Conservation (phyloP, 306 rosid species). For the Benincasa hispida region DNA sequence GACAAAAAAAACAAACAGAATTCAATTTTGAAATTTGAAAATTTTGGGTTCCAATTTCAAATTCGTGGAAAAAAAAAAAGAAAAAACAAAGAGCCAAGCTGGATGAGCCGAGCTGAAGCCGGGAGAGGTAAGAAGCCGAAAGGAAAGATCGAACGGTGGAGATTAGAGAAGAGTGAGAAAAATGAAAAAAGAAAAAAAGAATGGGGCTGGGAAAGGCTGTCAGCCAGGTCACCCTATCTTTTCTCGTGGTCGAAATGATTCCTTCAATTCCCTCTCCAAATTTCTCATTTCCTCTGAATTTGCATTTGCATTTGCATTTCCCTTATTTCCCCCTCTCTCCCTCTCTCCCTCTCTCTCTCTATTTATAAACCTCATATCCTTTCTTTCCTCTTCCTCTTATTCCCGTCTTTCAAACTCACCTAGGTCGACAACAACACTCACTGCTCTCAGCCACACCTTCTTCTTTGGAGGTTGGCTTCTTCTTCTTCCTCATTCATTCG, state of each 20-base stretch:
- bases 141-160: neutral
- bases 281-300: constrained; percentile 5
- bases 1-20: no score
- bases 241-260: constrained; percentile 18
- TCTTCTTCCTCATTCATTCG: neutral
- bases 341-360: constrained; percentile 1
- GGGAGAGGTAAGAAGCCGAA: neutral
- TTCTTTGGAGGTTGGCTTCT: constrained; percentile 10
- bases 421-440: neutral
- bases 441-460: neutral
- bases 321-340: neutral
- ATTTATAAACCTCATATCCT: neutral
- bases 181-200: neutral
- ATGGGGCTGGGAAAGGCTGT: constrained; percentile 13
- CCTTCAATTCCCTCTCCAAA: constrained; percentile 8
- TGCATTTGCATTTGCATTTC: neutral
- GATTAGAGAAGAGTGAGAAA: neutral
- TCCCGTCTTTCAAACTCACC: neutral
- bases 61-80: neutral
- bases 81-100: neutral
- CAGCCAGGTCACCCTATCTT: constrained; percentile 18
- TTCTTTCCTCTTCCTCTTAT: neutral
- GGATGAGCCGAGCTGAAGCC: no score
- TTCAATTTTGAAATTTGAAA: neutral
- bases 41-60: neutral